Evolutionary conservation across 2,329 filamentous ascomycete species (phyloP), one percentile per base, ranked within the genome.

Genomic region (Parascedosporium putredinis): DNA sequence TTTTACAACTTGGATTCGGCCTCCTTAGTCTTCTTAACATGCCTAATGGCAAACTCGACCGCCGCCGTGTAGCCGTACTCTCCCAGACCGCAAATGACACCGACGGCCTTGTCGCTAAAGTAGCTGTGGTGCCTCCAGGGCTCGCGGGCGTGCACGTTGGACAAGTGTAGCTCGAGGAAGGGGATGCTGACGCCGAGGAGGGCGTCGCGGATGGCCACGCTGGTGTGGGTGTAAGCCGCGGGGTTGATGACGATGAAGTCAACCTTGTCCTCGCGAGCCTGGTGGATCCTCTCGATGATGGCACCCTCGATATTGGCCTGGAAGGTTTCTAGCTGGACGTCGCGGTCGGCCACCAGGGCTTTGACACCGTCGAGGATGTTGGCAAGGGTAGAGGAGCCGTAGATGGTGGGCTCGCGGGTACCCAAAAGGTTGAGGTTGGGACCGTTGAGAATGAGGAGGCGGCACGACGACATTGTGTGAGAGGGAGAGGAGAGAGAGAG

Each of bases 401-500:
- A 89, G 58, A 88, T 75, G 24, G 79, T 68, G 14, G 86, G 85
- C 62, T 91, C 85, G 20, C 86, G 75, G 10, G 78, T 83, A 31
- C 86, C 86, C 25, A 90, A 76, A 46, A 90, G 81, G 67, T 89
- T 89, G 58, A 90, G 81, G 64, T 90, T 90, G 27, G 85, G 84
- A n/a, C 86, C 85, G 65, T 88, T 88, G 69, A 89, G 34, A 22
- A 50, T 36, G 20, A 50, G 40, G 48, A 50, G 36, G 31, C 23
- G 27, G 29, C 25, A 38, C 2, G 48, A 50, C 48, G 42, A 43
- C 22, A 20, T 33, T 5, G 24, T 12, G 27, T n/a, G n/a, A n/a
- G n/a, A n/a, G n/a, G n/a, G n/a, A n/a, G n/a, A n/a, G n/a, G n/a
- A n/a, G n/a, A n/a, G n/a, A n/a, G n/a, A n/a, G n/a, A n/a, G n/a